Evolutionary conservation across 805 yeast genomes (phyloP).

Genomic region (Metschnikowia amazonensis): DNA sequence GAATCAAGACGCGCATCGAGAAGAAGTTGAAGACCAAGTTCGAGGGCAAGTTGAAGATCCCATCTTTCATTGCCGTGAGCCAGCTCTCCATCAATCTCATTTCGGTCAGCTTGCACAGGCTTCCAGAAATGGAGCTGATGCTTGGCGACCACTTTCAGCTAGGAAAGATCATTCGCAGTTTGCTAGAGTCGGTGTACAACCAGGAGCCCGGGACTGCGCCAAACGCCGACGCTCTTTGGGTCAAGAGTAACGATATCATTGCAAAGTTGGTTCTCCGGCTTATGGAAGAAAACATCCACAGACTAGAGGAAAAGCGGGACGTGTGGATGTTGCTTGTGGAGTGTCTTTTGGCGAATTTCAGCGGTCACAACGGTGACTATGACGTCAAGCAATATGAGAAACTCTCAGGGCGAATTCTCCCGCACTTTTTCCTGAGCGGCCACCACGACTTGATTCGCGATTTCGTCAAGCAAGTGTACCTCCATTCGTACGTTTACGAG

Average conservation of each 20-base stretch:
- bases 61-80: constrained; percentile 62
- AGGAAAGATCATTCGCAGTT: constrained; percentile 36
- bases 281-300: constrained; percentile 14
- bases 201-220: constrained; percentile 34
- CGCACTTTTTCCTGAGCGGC: constrained; percentile 26
- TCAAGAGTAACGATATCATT: constrained; percentile 43
- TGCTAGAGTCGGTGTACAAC: constrained; percentile 50
- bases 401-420: constrained; percentile 41
- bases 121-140: constrained; percentile 30
- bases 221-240: constrained; percentile 46
- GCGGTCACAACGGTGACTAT: constrained; percentile 38
- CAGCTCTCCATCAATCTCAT: constrained; percentile 43
- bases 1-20: constrained; percentile 53
- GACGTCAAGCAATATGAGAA: constrained; percentile 44
- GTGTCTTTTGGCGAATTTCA: constrained; percentile 39
- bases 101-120: constrained; percentile 29
- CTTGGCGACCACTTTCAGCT: constrained; percentile 45
- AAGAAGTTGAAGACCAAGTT: constrained; percentile 44
- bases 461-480: constrained; percentile 51
- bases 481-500: constrained; percentile 55
- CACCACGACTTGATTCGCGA: constrained; percentile 31
- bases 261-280: constrained; percentile 32
- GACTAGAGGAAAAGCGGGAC: constrained; percentile 16
- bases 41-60: constrained; percentile 43
- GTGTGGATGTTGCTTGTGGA: constrained; percentile 43